Base-by-base conservation (phyloP, 2,329 filamentous ascomycete genomes). In the Xylariaceae sp. region DNA sequence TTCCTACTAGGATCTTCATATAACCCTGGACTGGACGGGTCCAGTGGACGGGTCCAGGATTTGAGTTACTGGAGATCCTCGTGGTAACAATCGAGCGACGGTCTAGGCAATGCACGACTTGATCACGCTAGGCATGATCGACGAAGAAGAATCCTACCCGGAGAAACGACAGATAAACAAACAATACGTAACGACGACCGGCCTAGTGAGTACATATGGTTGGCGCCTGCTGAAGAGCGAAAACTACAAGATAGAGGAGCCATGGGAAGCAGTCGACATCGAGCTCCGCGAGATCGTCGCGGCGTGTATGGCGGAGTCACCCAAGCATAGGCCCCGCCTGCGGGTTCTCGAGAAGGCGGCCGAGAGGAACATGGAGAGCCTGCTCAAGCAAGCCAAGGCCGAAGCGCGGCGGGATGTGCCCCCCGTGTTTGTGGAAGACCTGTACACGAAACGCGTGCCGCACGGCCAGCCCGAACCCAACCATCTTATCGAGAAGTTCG, bases 41-140 rank as follows among this genome's bases (percentile, higher is more conserved):
- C 19, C 19, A 19, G 19, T 19, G 19, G 19, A 19, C 19, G 19
- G 19, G 8, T 6, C 34, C 5, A 26, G 27, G 9, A 2, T 4
- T 44, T 1, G 4, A 27, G 6, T 1, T 7, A n/a, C 27, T 8
- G 31, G 1, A 44, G 3, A 37, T 9, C 35, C 6, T 7, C 37
- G 8, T 29, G 19, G 7, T 11, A 34, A 4, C 4, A 41, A 45
- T 37, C 50, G 31, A 50, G 12, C 27, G 30, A 7, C 9, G 27
- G 12, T 31, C 29, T 42, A 59, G 57, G 27, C 26, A 35, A 59
- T 59, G 57, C 54, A 59, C 3, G 54, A 56, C n/a, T 51, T 59
- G 37, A 43, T 59, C 11, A 48, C 40, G 8, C 39, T 34, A 1
- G 2, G 0, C 2, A 1, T 4, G 3, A 1, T 52, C 1, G 1